These are phyloP conservation scores for Plasmodium inui DNA, from an alignment of 169 alveolate genomes.

Conservation along the genomic window DNA sequence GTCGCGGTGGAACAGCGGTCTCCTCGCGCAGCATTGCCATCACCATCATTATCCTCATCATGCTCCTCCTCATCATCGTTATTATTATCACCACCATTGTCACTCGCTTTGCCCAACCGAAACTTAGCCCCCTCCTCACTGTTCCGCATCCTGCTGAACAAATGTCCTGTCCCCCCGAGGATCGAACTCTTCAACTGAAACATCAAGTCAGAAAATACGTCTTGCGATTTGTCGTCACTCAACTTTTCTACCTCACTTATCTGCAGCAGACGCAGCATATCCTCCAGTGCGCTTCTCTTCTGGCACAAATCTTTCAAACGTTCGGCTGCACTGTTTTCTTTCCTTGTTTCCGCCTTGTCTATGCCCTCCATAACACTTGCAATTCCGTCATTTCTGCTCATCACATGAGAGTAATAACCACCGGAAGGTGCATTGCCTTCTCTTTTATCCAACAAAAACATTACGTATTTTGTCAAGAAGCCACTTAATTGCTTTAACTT, in stretches of 20 bases:
- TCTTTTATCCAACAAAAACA: constrained; percentile 11
- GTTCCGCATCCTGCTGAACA: neutral
- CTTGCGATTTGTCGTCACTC: constrained; percentile 22
- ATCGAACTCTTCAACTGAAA: constrained; percentile 8
- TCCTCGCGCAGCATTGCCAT: neutral
- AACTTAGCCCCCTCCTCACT: neutral
- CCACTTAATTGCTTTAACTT: constrained; percentile 27
- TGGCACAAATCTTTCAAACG: constrained; percentile 17
- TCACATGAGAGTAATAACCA: neutral
- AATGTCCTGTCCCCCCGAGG: neutral
- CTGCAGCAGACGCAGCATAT: constrained; percentile 11
- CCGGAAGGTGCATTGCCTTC: neutral
- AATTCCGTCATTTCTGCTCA: neutral
- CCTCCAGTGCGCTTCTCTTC: constrained; percentile 11
- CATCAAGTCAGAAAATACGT: constrained; percentile 24
- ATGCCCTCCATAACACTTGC: neutral
- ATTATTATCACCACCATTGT: neutral
- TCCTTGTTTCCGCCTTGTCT: neutral
- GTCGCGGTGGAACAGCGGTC: constrained; percentile 23
- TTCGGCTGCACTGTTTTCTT: neutral
- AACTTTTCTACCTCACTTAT: neutral
- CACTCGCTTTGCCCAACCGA: neutral
- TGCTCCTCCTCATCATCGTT: neutral
- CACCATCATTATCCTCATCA: neutral
- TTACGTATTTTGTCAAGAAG: constrained; percentile 29